These are phyloP conservation scores for Colletotrichum endophyticum DNA, from an alignment of 2,329 filamentous ascomycete species.

Conservation along the genomic window DNA sequence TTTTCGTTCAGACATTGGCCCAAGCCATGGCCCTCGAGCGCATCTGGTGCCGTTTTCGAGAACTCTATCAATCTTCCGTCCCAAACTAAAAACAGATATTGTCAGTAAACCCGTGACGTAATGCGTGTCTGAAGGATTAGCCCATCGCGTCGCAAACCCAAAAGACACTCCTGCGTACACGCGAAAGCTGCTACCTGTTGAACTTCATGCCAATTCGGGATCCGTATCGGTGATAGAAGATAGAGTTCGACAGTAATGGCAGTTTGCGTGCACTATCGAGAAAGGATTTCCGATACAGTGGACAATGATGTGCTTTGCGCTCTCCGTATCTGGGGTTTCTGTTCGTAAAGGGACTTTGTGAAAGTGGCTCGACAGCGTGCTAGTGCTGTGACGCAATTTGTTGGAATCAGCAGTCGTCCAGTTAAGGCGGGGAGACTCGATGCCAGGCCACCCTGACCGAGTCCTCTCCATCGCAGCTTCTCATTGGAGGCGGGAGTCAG, in stretches of 20 bases:
- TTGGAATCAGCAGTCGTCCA: conserved; percentile 3
- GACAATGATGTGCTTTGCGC: background rate
- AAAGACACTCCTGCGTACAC: background rate
- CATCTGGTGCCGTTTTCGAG: conserved; percentile 2
- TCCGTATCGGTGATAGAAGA: background rate
- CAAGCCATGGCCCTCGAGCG: background rate
- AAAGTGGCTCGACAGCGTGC: background rate
- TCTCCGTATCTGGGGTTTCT: background rate
- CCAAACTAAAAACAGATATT: conserved; percentile 6
- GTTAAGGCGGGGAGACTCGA: background rate
- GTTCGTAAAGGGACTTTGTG: background rate
- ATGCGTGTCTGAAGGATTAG: background rate
- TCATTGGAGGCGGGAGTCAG: background rate
- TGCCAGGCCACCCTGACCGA: conserved; percentile 3
- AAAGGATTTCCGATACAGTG: background rate
- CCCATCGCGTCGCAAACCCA: background rate
- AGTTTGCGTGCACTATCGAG: background rate
- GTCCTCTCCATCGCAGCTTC: background rate
- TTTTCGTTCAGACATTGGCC: background rate
- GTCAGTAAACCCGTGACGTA: conserved; percentile 3
- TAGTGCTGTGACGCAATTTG: conserved; percentile 22
- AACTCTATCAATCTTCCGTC: conserved; percentile 17
- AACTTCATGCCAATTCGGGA: background rate
- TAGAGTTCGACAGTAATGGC: background rate
- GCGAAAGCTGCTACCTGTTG: background rate